A percentile compares a stretch with the other conserved stretches of the same genome.
Evolutionary conservation across 2,329 filamentous ascomycete genomes (phyloP).

Genomic region (Alternaria brassicae): DNA sequence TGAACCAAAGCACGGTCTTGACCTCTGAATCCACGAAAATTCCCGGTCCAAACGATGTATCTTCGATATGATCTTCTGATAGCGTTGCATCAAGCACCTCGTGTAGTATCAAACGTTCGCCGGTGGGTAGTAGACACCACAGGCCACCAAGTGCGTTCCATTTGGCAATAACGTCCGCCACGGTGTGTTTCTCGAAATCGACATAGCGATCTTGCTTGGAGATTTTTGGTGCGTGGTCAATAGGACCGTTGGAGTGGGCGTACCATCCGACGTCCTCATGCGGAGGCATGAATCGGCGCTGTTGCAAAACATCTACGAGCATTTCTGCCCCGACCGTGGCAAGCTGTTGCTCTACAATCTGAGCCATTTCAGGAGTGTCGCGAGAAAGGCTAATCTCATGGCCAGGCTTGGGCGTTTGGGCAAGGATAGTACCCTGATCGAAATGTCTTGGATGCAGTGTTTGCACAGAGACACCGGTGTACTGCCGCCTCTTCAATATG

Average conservation of each 20-base stretch:
- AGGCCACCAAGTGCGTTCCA: constrained; percentile 68
- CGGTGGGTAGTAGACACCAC: constrained; percentile 62
- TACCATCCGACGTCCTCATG: constrained; percentile 50
- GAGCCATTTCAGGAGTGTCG: constrained; percentile 52
- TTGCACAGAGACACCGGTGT: constrained; percentile 83
- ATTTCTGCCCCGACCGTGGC: constrained; percentile 72
- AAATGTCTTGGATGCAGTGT: constrained; percentile 80
- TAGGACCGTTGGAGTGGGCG: constrained; percentile 26
- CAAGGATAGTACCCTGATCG: constrained; percentile 78
- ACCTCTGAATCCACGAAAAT: constrained; percentile 6
- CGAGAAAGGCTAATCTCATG: constrained; percentile 56
- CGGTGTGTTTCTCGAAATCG: constrained; percentile 63
- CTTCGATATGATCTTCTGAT: background rate
- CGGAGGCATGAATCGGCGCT: constrained; percentile 70
- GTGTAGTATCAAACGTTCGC: constrained; percentile 39
- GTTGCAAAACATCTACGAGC: constrained; percentile 70
- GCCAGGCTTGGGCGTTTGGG: constrained; percentile 67
- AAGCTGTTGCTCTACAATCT: constrained; percentile 60
- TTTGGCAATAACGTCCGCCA: constrained; percentile 63
- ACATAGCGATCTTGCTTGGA: constrained; percentile 68
- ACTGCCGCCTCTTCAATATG: constrained; percentile 67
- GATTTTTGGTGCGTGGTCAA: constrained; percentile 74
- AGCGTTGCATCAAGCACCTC: constrained; percentile 6
- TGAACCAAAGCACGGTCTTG: background rate
- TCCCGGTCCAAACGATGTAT: background rate